A percentile compares a stretch with the other conserved stretches of the same genome.
Conservation (phyloP, 1,284 basidiomycete genomes). For the Cystobasidiaceae sp. region DNA sequence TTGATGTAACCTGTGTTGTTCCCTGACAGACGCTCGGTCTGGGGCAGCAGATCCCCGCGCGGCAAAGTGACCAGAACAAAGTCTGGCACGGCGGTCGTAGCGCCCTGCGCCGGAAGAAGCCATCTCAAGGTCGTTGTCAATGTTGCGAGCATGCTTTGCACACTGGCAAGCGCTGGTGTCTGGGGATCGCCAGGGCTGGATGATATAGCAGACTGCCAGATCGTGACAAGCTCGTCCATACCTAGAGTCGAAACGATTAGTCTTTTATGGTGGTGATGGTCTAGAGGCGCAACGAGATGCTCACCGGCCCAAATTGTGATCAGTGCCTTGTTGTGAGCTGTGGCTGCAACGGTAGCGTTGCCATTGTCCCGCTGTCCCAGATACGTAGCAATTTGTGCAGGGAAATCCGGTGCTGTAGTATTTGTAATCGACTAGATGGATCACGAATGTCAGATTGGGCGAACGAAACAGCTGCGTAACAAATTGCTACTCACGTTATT, state of each 20-base stretch:
- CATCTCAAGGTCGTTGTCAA: constrained; percentile 9
- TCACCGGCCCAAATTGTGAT: constrained; percentile 25
- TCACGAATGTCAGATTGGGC: constrained; percentile 7
- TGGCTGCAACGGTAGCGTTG: constrained; percentile 24
- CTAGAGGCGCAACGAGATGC: too few relatives aligned
- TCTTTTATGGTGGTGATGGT: too few relatives aligned
- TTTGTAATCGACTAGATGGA: neutral
- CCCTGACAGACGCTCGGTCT: constrained; percentile 1
- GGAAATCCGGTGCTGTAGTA: constrained; percentile 7
- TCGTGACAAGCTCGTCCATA: constrained; percentile 5
- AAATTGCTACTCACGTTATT: constrained; percentile 23
- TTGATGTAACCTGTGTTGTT: constrained; percentile 14
- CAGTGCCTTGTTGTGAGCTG: constrained; percentile 14
- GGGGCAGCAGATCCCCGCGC: constrained; percentile 14
- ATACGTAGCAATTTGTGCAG: constrained; percentile 14
- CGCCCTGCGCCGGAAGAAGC: constrained; percentile 15
- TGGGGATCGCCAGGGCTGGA: constrained; percentile 4
- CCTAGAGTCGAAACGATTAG: too few relatives aligned
- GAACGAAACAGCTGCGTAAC: too few relatives aligned
- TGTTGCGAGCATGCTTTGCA: constrained; percentile 9
- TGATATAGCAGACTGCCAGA: too few relatives aligned
- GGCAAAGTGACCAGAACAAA: constrained; percentile 16
- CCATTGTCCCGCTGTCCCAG: constrained; percentile 11
- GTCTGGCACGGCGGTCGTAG: neutral
- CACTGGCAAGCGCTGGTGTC: neutral